Evolutionary conservation across 1,284 basidiomycete species (phyloP), one percentile per base, ranked within the genome.

Genomic region (Pyrrhoderma lamaoense): DNA sequence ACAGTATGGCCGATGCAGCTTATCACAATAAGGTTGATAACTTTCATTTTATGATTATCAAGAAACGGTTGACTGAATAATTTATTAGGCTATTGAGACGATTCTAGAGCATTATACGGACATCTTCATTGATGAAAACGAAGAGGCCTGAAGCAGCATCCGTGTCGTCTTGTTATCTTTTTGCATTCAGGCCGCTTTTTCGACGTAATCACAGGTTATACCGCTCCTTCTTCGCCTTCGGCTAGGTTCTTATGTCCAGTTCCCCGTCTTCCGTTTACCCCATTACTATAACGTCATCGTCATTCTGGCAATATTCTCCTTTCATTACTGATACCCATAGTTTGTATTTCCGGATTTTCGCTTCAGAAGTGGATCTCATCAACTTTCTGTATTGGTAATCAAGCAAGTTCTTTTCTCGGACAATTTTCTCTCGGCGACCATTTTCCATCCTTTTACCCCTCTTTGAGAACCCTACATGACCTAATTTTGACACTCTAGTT

Each of bases 41-140:
- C 27, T 47, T 19, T 36, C 69, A 35, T 40, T 7, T 18, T 22
- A 40, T 18, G 16, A 7, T 22, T 22, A n/a, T 14, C 5, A n/a
- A 22, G 8, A 22, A 40, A 40, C 14, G 70, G 69, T 44, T 67
- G 68, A 39, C 78, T 80, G 25, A 42, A 1, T 4, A 25, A 38
- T 43, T 13, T 21, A 40, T 22, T 54, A 89, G 85, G 88, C 87
- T 16, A 79, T 93, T 58, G 89, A 93, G 67, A 92, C 89, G 4
- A 92, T 93, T 60, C 69, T 93, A 57, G 80, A 84, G 60, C 88
- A 91, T 64, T 93, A 89, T 65, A 79, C 76, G 54, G 89, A 91
- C 70, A 92, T 92, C 58, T 93, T 89, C 64, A 80, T 89, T 48
- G 85, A 88, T 58, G 85, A 87, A 49, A 62, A 63, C 53, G 76